Evolutionary conservation across 2,329 filamentous ascomycete genomes (phyloP), one percentile per base, ranked within the genome.

Genomic region (Diaporthe ilicicola): DNA sequence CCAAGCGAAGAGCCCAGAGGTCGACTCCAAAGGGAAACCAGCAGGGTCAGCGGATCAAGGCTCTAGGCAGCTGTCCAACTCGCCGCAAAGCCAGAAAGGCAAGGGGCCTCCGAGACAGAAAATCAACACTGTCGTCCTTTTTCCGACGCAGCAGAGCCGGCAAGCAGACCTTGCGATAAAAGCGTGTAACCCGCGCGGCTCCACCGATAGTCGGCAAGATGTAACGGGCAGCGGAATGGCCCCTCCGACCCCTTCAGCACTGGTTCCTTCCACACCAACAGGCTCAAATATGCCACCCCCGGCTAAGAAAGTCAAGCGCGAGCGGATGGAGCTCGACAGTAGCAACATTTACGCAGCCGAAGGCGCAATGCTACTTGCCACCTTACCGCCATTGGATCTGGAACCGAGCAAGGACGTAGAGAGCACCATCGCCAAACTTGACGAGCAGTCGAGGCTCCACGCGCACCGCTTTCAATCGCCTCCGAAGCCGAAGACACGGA

Each of bases 401-500:
- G 92, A 95, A 37, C 92, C 94, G 0, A 93, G 93, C 1, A 89
- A 88, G 75, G 92, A 83, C 73, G 83, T 89, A 3, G 89, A 90
- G 59, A 92, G 94, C 74, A 91, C 90, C 1, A 91, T 94, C 59
- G 86, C 86, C 13, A 86, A 97, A 4, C 85, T 98, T 3, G 90
- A 94, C 37, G 42, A 64, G 17, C 71, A 71, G 37, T 24, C 55
- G 19, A 53, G 48, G 32, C 85, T 87, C 22, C 85, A 95, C 75
- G 87, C 89, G 24, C 93, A 97, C 79, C 92, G 94, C 8, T 90
- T 94, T 69, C 89, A 92, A 62, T 85, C 90, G 53, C 91, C 94
- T 12, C 95, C 96, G 0, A 89, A 92, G 72, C 94, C 94, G 3
- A 98, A 97, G 85, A 92, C 91, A 9, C 88, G 96, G 70, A 98